Base-by-base conservation (phyloP, 768 basidiomycete species). In the Calocera viscosa region DNA sequence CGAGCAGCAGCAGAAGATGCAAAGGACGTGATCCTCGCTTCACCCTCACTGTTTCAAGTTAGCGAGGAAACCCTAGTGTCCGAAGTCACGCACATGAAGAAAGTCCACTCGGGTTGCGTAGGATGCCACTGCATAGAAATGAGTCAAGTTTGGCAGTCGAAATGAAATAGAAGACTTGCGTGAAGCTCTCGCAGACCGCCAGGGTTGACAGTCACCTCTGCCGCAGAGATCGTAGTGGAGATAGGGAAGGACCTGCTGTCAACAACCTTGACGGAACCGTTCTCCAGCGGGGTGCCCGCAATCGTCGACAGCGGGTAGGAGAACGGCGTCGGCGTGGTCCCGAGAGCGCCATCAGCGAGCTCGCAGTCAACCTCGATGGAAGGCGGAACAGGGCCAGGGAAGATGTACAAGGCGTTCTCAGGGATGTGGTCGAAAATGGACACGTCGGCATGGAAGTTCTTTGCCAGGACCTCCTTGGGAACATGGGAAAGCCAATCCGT, bases 401-500 rank as follows among this genome's bases (percentile, higher is more conserved):
- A 81, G 63, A 86, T 86, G 71, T 86, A 86, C 24, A 86, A 73
- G 69, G 84, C 81, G 1, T 73, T 69, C 49, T 78, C 74, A 1
- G 86, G 84, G 38, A 87, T 82, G 49, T 83, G 77, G 67, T 85
- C 78, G 67, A 85, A 86, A 1, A 80, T 77, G 41, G 81, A 75
- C 1, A 78, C 77, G 63, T 74, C 71, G 8, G 78, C 72, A 38
- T 81, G 80, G 72, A 88, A 87, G 73, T 87, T 88, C 76, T 86
- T 86, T 17, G 84, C 84, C 1, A 87, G 75, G 0, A 85, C 82
- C 76, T 82, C 83, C 22, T 77, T 79, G 22, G 83, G 83, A 17
- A 83, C 78, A 70, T 88, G 87, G 1, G 86, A 78, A 24, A 87
- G 77, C 85, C 87, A 88, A 67, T 88, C 86, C 66, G 85, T 82